Conservation (phyloP, 768 basidiomycete genomes). For the Trametes punicea region DNA sequence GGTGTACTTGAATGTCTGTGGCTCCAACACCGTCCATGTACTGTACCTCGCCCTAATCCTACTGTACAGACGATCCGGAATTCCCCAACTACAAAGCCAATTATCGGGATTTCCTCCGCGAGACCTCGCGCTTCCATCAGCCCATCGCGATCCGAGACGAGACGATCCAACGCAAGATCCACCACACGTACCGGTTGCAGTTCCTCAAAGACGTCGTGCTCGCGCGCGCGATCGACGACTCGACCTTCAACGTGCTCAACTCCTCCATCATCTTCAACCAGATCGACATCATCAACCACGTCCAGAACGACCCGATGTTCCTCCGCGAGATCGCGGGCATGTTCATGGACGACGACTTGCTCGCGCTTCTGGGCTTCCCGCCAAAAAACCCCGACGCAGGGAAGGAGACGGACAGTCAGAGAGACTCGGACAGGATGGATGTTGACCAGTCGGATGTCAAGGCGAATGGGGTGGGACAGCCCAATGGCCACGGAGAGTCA, state of each 20-base stretch:
- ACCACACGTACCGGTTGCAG: constrained; percentile 95
- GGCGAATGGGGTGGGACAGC: constrained; percentile 47
- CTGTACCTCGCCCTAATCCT: constrained; percentile 16
- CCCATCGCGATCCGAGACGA: constrained; percentile 81
- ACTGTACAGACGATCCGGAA: constrained; percentile 83
- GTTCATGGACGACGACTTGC: constrained; percentile 70
- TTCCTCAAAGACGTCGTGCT: constrained; percentile 99
- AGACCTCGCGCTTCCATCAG: constrained; percentile 83
- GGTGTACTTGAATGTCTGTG: constrained; percentile 94
- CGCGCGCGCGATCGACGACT: constrained; percentile 90
- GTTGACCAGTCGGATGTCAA: constrained; percentile 34
- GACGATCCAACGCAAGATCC: constrained; percentile 80
- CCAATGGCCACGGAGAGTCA: constrained; percentile 34
- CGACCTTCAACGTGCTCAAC: constrained; percentile 95
- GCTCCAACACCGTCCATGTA: constrained; percentile 5
- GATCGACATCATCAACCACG: constrained; percentile 92
- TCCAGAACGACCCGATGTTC: constrained; percentile 75
- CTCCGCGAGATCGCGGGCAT: constrained; percentile 73
- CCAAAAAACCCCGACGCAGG: constrained; percentile 12
- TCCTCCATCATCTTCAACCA: constrained; percentile 99
- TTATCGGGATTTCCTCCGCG: constrained; percentile 88
- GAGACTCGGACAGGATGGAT: constrained; percentile 30
- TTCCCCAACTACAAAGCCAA: constrained; percentile 96
- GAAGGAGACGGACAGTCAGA: constrained; percentile 27
- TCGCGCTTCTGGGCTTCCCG: constrained; percentile 18